Conservation (phyloP, 177 flowering plant genomes). For the Tripterygium wilfordii region DNA sequence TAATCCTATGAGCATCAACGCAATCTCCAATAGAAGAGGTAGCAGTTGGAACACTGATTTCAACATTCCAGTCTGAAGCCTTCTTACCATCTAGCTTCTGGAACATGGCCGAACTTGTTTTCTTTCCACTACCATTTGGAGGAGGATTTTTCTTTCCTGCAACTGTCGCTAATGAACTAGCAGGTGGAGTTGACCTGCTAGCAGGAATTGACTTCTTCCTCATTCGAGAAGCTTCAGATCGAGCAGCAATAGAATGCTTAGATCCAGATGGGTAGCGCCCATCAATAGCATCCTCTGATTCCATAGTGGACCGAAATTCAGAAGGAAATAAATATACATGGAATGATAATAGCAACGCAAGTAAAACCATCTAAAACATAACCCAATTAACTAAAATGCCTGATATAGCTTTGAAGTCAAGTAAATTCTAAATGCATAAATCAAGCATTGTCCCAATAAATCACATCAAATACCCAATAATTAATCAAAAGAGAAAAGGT, state of each 20-base stretch:
- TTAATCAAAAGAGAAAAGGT: too few relatives aligned
- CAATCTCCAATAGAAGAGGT: conserved; percentile 10
- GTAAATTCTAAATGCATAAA: too few relatives aligned
- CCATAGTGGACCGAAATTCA: not conserved
- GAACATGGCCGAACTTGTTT: conserved; percentile 23
- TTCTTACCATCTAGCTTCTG: conserved; percentile 40
- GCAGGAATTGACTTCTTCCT: conserved; percentile 20
- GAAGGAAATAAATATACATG: not conserved
- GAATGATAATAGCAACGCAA: too few relatives aligned
- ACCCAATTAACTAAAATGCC: too few relatives aligned
- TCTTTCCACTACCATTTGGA: conserved; percentile 27
- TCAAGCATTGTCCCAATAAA: too few relatives aligned
- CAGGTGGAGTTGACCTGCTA: conserved; percentile 33
- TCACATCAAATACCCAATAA: too few relatives aligned
- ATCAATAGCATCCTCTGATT: conserved; percentile 53
- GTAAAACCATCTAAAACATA: too few relatives aligned
- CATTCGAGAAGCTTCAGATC: conserved; percentile 20
- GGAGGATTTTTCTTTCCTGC: conserved; percentile 38
- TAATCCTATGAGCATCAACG: conserved; percentile 22
- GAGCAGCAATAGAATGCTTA: conserved; percentile 19
- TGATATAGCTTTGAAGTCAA: too few relatives aligned
- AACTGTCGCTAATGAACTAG: conserved; percentile 29
- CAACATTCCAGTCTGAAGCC: conserved; percentile 42
- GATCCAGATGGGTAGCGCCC: conserved; percentile 38
- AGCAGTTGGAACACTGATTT: conserved; percentile 28